Conservation (phyloP, 805 yeast species). For the Yarrowia hollandica region DNA sequence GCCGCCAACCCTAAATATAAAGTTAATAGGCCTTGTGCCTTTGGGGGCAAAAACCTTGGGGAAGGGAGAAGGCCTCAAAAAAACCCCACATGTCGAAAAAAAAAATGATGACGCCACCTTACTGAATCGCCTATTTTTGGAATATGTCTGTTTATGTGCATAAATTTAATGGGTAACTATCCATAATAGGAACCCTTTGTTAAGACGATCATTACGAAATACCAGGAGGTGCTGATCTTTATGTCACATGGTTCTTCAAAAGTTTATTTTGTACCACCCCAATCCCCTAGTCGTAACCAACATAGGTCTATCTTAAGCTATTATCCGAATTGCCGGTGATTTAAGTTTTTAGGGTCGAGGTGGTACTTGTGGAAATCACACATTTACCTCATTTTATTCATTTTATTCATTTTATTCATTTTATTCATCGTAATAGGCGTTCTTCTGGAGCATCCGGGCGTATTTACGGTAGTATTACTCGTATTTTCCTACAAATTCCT, state of each 20-base stretch:
- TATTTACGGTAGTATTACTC: not conserved
- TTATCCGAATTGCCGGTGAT: not conserved
- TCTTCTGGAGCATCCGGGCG: too few relatives aligned
- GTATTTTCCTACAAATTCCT: not conserved
- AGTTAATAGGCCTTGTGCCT: not conserved
- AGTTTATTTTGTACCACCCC: not conserved
- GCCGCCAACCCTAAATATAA: constrained; percentile 19
- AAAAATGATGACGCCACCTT: not conserved
- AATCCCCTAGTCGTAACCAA: too few relatives aligned
- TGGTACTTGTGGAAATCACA: too few relatives aligned
- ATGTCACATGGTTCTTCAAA: not conserved
- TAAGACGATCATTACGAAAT: too few relatives aligned
- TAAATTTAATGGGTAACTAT: too few relatives aligned
- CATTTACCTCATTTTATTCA: too few relatives aligned
- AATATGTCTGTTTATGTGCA: too few relatives aligned
- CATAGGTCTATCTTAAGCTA: too few relatives aligned
- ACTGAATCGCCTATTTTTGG: not conserved
- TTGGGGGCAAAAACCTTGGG: not conserved
- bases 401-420: too few relatives aligned
- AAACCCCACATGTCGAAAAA: not conserved
- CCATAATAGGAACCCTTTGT: too few relatives aligned
- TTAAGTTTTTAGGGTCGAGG: not conserved
- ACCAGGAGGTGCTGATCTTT: too few relatives aligned
- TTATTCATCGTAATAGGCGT: too few relatives aligned
- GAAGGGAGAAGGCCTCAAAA: not conserved